phyloP scores from a whole-genome alignment of 805 yeast species.

The Tetrapisispora arboricola region DNA sequence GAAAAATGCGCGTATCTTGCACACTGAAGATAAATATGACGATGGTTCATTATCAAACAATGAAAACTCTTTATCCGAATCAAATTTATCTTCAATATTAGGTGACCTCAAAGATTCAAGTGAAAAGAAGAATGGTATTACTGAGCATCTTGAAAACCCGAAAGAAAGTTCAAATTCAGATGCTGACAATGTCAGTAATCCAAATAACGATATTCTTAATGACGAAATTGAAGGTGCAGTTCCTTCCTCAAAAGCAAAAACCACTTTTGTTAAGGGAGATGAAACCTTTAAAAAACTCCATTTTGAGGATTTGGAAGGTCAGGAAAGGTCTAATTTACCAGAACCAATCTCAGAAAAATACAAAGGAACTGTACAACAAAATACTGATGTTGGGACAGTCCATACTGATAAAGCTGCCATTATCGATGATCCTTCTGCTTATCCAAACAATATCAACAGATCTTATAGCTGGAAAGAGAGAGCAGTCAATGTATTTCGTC shows the following conservation, averaged over 20 bases:
- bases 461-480: conserved; percentile 10
- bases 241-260: conserved; percentile 20
- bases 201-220: neutral
- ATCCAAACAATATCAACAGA: conserved; percentile 18
- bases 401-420: conserved; percentile 18
- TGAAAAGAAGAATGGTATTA: neutral
- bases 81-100: neutral
- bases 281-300: conserved; percentile 19
- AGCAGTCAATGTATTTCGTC: conserved; percentile 35
- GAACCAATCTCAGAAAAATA: conserved; percentile 1
- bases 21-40: conserved; percentile 4
- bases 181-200: neutral
- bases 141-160: conserved; percentile 1
- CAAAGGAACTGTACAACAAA: conserved; percentile 11
- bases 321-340: conserved; percentile 1
- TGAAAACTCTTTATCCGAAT: conserved; percentile 2
- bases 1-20: conserved; percentile 21
- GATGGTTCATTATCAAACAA: conserved; percentile 5
- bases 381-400: conserved; percentile 20
- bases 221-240: neutral
- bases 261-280: conserved; percentile 25
- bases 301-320: conserved; percentile 15
- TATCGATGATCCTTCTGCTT: conserved; percentile 14
- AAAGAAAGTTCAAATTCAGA: neutral
- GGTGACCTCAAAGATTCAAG: neutral